A percentile compares a stretch with the other conserved stretches of the same genome.
Conservation (phyloP, 192 early-diverging fungal species). For the Coemansia sp. region DNA sequence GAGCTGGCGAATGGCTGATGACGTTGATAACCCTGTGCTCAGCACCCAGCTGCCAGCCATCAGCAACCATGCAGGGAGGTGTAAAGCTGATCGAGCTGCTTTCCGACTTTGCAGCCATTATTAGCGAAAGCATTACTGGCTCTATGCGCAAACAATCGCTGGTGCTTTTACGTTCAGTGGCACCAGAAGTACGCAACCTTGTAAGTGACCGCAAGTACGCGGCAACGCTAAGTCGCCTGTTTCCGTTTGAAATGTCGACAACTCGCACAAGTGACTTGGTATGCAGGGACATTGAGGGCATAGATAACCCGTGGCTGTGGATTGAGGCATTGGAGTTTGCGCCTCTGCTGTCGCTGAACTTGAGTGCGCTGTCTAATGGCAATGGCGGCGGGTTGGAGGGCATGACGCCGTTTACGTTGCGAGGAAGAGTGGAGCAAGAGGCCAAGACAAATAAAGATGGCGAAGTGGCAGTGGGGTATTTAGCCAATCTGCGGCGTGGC, state of each 20-base stretch:
- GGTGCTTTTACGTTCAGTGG: conserved; percentile 20
- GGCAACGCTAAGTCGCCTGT: conserved; percentile 29
- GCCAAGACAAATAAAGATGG: neutral
- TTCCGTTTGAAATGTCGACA: conserved; percentile 39
- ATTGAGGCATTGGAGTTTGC: conserved; percentile 43
- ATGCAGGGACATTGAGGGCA: neutral
- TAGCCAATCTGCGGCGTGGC: conserved; percentile 14
- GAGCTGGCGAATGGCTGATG: conserved; percentile 40
- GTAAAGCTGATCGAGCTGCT: conserved; percentile 16
- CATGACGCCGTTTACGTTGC: conserved; percentile 51
- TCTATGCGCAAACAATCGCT: conserved; percentile 40
- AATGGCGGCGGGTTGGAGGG: conserved; percentile 32
- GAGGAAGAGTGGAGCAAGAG: conserved; percentile 40
- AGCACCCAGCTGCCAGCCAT: conserved; percentile 19
- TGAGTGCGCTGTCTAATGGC: conserved; percentile 4
- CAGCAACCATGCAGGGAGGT: neutral
- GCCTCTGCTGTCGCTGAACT: conserved; percentile 17
- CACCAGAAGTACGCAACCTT: conserved; percentile 17
- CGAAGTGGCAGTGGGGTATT: conserved; percentile 7
- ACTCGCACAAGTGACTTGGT: conserved; percentile 23
- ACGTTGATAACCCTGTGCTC: conserved; percentile 38
- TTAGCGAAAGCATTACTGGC: conserved; percentile 35
- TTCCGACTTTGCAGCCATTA: conserved; percentile 40
- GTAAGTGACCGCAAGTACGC: conserved; percentile 3
- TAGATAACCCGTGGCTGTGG: conserved; percentile 49